Conservation (phyloP, 106 monocot genomes). For the Amphibolis antarctica region DNA sequence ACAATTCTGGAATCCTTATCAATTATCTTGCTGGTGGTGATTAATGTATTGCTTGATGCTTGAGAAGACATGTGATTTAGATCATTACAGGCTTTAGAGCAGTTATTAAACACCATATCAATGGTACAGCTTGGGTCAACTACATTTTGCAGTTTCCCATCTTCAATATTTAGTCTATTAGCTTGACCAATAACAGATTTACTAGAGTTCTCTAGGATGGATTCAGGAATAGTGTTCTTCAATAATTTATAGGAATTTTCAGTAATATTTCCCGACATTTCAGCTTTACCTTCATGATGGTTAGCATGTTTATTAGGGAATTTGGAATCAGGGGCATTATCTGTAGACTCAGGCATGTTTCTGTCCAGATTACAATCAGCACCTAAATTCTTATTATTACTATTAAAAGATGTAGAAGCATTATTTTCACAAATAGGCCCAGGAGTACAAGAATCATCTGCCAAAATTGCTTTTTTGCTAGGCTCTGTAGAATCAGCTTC, state of each 20-base stretch:
- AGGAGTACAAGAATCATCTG: background rate
- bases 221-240: background rate
- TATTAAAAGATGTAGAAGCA: background rate
- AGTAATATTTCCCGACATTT: background rate
- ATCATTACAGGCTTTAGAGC: background rate
- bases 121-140: background rate
- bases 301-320: background rate
- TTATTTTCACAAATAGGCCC: slow-evolving; percentile 3
- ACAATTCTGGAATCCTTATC: background rate
- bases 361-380: background rate
- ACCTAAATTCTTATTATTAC: background rate
- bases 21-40: background rate
- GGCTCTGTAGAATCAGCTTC: background rate
- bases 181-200: background rate
- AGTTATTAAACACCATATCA: background rate
- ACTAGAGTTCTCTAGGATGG: background rate
- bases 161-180: background rate
- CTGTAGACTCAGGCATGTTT: background rate
- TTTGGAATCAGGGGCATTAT: background rate
- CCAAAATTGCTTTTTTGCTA: background rate
- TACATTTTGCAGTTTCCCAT: slow-evolving; percentile 3
- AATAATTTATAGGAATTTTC: background rate
- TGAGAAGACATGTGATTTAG: background rate
- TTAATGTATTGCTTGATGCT: background rate
- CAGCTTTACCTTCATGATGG: background rate